Conservation (phyloP, 306 rosid species). For the Begonia masoniana region DNA sequence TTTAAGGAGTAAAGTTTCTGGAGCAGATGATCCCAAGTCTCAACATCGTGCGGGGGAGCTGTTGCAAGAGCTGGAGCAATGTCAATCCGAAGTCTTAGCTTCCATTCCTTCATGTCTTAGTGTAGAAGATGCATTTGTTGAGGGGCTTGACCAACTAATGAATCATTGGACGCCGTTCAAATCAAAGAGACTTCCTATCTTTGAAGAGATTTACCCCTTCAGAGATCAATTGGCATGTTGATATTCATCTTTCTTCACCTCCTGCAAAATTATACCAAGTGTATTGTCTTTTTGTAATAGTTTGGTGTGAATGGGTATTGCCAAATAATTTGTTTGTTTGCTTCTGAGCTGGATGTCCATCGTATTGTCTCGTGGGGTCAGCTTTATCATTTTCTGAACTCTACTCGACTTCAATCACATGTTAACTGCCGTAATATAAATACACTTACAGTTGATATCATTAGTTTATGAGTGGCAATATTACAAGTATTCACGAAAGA, state of each 20-base stretch:
- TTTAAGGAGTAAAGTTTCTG: slow-evolving; percentile 25
- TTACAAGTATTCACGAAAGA: too few species aligned
- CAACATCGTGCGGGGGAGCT: slow-evolving; percentile 45
- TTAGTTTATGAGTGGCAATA: too few species aligned
- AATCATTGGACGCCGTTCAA: slow-evolving; percentile 41
- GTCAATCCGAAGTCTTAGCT: slow-evolving; percentile 10
- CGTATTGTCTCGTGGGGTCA: too few species aligned
- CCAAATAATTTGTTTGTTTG: too few species aligned
- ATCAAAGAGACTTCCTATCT: slow-evolving; percentile 74
- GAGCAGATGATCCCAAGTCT: slow-evolving; percentile 40
- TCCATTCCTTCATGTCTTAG: slow-evolving; percentile 10
- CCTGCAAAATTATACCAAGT: too few species aligned
- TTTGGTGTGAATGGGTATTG: too few species aligned
- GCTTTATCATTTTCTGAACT: too few species aligned
- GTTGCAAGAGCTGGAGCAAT: slow-evolving; percentile 20
- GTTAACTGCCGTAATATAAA: too few species aligned
- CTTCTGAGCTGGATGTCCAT: too few species aligned
- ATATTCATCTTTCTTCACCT: background rate
- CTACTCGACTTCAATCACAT: too few species aligned
- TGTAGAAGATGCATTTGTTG: slow-evolving; percentile 44
- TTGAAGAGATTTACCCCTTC: slow-evolving; percentile 73
- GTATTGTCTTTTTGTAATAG: too few species aligned
- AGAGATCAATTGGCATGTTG: slow-evolving; percentile 76
- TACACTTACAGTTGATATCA: too few species aligned
- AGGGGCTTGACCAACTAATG: slow-evolving; percentile 57